phyloP scores from a whole-genome alignment of 2,329 filamentous ascomycete genomes.

The Scedosporium dehoogii region DNA sequence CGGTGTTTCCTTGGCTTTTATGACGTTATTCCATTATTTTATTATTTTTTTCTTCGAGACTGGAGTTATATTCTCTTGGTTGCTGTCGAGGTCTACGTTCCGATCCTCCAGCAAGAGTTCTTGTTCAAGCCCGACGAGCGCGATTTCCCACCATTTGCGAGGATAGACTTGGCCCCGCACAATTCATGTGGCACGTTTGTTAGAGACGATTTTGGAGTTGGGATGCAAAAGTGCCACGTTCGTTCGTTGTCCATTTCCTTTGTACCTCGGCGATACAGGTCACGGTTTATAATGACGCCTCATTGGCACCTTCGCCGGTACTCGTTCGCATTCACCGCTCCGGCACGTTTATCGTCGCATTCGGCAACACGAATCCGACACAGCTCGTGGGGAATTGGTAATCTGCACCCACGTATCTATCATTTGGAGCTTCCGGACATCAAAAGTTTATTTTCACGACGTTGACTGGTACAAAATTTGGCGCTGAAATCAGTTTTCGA shows the following conservation, averaged over 20 bases:
- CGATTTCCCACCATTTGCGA: not conserved
- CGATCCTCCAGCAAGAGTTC: not conserved
- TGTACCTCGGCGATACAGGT: not conserved
- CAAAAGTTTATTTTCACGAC: not conserved
- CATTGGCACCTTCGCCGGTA: not conserved
- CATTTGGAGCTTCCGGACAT: not conserved
- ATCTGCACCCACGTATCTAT: not conserved
- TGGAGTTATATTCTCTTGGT: slow-evolving; percentile 4
- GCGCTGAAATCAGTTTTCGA: not conserved
- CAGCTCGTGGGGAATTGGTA: too few species aligned
- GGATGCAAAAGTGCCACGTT: slow-evolving; percentile 6
- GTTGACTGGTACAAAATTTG: not conserved
- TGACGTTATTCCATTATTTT: slow-evolving; percentile 7
- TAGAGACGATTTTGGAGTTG: slow-evolving; percentile 3
- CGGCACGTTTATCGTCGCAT: not conserved
- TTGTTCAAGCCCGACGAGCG: not conserved
- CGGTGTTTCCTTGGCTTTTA: slow-evolving; percentile 6
- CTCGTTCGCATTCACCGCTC: not conserved
- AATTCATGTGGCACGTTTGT: slow-evolving; percentile 5
- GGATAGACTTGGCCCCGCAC: slow-evolving; percentile 1
- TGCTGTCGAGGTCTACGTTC: not conserved
- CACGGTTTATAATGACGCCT: not conserved
- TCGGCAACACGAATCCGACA: not conserved
- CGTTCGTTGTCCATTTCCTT: slow-evolving; percentile 2
- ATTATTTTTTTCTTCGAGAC: slow-evolving; percentile 11